Evolutionary conservation across 176 grass and related monocot species (phyloP).

Genomic region (Eragrostis curvula): DNA sequence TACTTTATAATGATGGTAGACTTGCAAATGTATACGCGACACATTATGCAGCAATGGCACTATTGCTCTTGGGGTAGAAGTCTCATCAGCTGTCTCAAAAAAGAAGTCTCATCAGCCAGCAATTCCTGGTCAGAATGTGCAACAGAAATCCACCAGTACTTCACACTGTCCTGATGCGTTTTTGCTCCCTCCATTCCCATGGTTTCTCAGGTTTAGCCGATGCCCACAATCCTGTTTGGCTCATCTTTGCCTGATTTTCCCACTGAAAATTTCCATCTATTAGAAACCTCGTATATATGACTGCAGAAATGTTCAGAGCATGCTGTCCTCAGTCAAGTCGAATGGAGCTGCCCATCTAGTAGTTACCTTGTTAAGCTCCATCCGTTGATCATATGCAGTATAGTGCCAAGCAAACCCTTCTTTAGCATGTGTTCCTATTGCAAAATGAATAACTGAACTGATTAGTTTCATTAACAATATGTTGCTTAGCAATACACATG

Average conservation of each 20-base stretch:
- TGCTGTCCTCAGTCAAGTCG: not conserved
- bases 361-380: slow-evolving; percentile 65
- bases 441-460: not conserved
- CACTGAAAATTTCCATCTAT: slow-evolving; percentile 59
- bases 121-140: not conserved
- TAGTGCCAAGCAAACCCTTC: slow-evolving; percentile 90
- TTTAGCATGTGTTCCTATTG: slow-evolving; percentile 78
- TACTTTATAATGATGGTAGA: slow-evolving; percentile 10
- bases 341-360: not conserved
- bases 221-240: slow-evolving; percentile 62
- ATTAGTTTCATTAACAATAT: not conserved
- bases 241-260: slow-evolving; percentile 63
- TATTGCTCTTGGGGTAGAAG: not conserved
- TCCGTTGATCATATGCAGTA: slow-evolving; percentile 59
- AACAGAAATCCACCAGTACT: not conserved
- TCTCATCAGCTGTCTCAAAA: too few species aligned
- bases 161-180: slow-evolving; percentile 35
- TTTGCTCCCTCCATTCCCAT: slow-evolving; percentile 87
- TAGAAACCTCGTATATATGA: not conserved
- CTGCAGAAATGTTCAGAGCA: slow-evolving; percentile 6
- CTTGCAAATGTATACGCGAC: not conserved
- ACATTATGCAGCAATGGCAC: not conserved
- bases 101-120: not conserved
- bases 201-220: slow-evolving; percentile 63
- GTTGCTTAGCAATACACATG: not conserved